These are phyloP conservation scores for Usnea hakonensis DNA, from an alignment of 495 filamentous ascomycete species.

Conservation along the genomic window DNA sequence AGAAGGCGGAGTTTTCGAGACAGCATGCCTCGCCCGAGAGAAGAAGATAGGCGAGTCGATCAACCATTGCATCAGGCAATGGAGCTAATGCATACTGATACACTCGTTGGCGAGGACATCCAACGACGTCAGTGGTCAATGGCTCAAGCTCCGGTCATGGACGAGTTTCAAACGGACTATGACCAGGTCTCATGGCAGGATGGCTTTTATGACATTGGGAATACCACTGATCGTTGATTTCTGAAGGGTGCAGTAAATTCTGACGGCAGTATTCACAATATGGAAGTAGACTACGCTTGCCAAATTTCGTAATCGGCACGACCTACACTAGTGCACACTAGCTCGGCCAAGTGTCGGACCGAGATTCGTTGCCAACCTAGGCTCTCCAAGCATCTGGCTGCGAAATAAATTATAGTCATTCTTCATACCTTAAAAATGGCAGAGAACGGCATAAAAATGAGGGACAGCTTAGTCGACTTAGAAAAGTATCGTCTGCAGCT, in stretches of 20 bases:
- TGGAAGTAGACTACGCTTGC: no score
- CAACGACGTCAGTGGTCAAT: not conserved
- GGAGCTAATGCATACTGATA: not conserved
- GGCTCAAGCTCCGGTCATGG: not conserved
- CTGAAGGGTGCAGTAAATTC: no score
- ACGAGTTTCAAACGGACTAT: not conserved
- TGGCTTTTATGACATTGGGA: not conserved
- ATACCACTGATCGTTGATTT: not conserved
- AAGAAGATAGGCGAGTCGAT: not conserved
- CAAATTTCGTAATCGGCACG: no score
- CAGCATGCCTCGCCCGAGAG: not conserved
- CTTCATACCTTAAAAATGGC: not conserved
- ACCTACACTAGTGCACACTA: no score
- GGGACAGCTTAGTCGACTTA: slow-evolving; percentile 37
- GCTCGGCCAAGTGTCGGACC: no score
- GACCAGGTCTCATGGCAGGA: not conserved
- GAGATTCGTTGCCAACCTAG: no score
- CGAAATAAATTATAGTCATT: not conserved
- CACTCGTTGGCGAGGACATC: not conserved
- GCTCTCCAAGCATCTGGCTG: no score
- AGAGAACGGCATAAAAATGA: not conserved
- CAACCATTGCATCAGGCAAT: not conserved
- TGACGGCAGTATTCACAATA: no score
- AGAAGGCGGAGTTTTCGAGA: not conserved
- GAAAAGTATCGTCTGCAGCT: slow-evolving; percentile 69